Base-by-base conservation (phyloP, 129 eudicot genomes). In the Saposhnikovia divaricata region DNA sequence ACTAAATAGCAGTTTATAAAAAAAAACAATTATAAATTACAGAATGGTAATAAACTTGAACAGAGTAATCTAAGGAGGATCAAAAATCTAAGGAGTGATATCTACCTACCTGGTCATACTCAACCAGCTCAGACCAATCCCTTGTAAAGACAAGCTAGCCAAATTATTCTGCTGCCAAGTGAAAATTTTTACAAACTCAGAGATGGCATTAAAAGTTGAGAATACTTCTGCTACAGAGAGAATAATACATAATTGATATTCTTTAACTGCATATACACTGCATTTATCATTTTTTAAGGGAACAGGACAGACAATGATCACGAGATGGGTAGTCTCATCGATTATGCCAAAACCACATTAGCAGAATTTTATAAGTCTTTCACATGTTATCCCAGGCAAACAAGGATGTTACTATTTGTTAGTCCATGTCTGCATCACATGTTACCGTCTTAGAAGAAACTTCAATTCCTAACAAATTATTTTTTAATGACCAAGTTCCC, bases 81-180 rank as follows among this genome's bases (percentile, higher is more conserved):
- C 18, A 47, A 68, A 74, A 40, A 81, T 38, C 25, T 40, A 81
- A 28, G 44, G 76, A 48, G 63, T 50, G 38, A 61, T 82, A 51
- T 34, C 44, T 57, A 53, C 81, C 82, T 86, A 91, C 99, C 89
- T 96, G 99, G 84, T 96, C 99, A 68, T 69, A 73, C 80, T 96
- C 97, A 63, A 84, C 46, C 90, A 96, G 83, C 88, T 50, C 83
- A 78, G 91, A 45, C 97, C 96, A 92, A 39, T 90, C 91, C 83
- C 85, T 87, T 72, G 88, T 82, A 65, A 91, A 89, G 74, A 96
- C 87, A 25, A 96, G 88, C 99, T 74, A 96, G 83, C 99, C 97
- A 96, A 50, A 96, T 90, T 43, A 95, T 84, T 78, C 91, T 88
- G 83, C 98, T 95, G 88, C 72, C 87, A 77, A 73, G 74, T 80